Evolutionary conservation across 2,329 filamentous ascomycete genomes (phyloP).

Genomic region (Zymoseptoria brevis): DNA sequence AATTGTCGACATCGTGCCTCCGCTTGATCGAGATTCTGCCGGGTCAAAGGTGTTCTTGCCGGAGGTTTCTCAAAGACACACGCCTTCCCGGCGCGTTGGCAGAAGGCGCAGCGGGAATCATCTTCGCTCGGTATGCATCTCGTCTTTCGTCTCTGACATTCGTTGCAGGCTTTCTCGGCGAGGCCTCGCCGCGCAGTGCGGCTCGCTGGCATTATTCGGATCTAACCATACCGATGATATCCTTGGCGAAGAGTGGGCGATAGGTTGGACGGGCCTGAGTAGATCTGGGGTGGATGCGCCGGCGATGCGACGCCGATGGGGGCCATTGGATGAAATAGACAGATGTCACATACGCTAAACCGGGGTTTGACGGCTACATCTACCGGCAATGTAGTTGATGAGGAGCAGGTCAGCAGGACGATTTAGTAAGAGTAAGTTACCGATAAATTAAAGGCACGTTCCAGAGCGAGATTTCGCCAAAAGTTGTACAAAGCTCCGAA

Average conservation of each 20-base stretch:
- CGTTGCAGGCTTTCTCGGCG: conserved; percentile 21
- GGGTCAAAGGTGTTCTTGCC: conserved; percentile 30
- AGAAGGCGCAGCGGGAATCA: conserved; percentile 31
- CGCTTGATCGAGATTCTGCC: conserved; percentile 31
- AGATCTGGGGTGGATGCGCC: background rate
- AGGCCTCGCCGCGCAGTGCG: conserved; percentile 2
- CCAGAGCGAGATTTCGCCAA: too few relatives aligned
- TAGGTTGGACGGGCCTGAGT: background rate
- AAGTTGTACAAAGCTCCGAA: too few relatives aligned
- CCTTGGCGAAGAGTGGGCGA: background rate
- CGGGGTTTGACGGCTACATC: background rate
- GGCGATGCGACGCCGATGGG: background rate
- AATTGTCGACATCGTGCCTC: conserved; percentile 26
- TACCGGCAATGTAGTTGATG: background rate
- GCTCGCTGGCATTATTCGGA: conserved; percentile 3
- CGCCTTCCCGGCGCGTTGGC: conserved; percentile 24
- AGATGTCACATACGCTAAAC: background rate
- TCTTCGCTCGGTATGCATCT: conserved; percentile 22
- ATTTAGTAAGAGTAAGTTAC: background rate
- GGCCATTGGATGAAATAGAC: background rate
- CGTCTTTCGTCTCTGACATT: conserved; percentile 23
- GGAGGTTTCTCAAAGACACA: conserved; percentile 31
- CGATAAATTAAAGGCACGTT: background rate
- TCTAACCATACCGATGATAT: background rate
- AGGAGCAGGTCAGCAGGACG: background rate